These are phyloP conservation scores for Colletotrichum karsti DNA, from an alignment of 2,329 filamentous ascomycete species.

Conservation along the genomic window DNA sequence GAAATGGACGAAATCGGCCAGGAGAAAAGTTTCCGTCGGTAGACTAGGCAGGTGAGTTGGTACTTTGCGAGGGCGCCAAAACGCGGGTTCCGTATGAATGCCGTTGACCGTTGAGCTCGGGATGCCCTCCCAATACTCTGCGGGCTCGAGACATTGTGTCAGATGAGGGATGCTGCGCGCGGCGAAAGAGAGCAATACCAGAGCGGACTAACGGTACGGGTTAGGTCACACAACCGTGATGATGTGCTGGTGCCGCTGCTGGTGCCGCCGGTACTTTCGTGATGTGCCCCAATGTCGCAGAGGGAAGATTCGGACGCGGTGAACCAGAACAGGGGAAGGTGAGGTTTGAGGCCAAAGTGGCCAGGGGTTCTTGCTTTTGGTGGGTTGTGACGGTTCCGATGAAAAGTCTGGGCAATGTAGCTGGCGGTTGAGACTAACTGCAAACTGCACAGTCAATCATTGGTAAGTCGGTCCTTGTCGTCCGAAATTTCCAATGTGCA, in stretches of 20 bases:
- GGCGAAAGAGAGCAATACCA: constrained; percentile 4
- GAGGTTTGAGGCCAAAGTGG: constrained; percentile 16
- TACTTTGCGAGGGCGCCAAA: neutral
- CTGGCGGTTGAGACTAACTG: neutral
- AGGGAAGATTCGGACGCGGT: neutral
- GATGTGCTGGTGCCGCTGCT: neutral
- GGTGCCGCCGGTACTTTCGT: neutral
- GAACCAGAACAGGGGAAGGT: neutral
- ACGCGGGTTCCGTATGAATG: neutral
- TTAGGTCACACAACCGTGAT: constrained; percentile 15
- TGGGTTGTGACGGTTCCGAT: neutral
- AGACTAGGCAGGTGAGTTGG: neutral
- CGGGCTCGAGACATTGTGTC: constrained; percentile 6
- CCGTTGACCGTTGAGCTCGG: neutral
- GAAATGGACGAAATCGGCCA: neutral
- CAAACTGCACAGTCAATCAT: neutral
- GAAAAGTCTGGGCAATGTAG: constrained; percentile 3
- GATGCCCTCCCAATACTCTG: neutral
- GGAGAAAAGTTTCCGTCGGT: neutral
- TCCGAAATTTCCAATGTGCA: neutral
- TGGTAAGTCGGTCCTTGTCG: neutral
- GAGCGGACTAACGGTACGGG: constrained; percentile 13
- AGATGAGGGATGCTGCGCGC: neutral
- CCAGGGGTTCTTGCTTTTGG: neutral
- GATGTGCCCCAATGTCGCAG: constrained; percentile 4